phyloP scores from a whole-genome alignment of 2,329 filamentous ascomycete species.

The Botrytis sinoallii region DNA sequence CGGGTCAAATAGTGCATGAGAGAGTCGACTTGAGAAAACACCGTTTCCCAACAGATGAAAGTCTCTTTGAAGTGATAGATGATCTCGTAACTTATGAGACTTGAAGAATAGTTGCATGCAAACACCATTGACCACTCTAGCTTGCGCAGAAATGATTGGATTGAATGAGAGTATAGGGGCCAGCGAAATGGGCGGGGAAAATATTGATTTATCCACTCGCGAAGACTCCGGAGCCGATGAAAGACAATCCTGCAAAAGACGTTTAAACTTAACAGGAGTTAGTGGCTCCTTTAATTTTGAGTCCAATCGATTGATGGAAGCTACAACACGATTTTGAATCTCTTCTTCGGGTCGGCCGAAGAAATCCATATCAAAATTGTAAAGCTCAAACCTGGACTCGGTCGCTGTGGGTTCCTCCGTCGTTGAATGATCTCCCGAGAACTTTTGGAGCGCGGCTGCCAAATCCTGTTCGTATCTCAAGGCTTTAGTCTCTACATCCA shows the following conservation, averaged over 20 bases:
- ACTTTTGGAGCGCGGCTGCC: conserved; percentile 35
- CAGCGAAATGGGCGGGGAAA: conserved; percentile 43
- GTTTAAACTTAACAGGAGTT: conserved; percentile 28
- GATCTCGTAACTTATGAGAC: conserved; percentile 65
- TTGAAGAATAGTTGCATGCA: conserved; percentile 75
- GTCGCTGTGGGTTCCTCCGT: not conserved
- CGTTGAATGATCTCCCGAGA: not conserved
- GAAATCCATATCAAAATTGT: conserved; percentile 38
- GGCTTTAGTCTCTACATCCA: conserved; percentile 60
- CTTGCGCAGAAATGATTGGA: conserved; percentile 70
- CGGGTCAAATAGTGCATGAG: conserved; percentile 80
- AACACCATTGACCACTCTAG: conserved; percentile 71
- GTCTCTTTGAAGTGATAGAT: conserved; percentile 70
- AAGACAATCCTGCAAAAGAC: conserved; percentile 29
- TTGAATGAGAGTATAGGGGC: conserved; percentile 70
- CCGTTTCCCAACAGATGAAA: conserved; percentile 86
- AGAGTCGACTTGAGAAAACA: conserved; percentile 74
- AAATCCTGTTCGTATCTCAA: conserved; percentile 49
- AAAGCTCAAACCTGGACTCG: not conserved
- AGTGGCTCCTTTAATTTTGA: conserved; percentile 36
- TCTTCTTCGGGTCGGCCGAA: conserved; percentile 49
- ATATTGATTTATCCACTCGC: conserved; percentile 26
- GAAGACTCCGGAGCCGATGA: conserved; percentile 10
- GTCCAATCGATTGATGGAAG: conserved; percentile 50
- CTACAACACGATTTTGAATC: conserved; percentile 48